phyloP scores from a whole-genome alignment of 2,329 filamentous ascomycete genomes.

The Sporothrix sp. region DNA sequence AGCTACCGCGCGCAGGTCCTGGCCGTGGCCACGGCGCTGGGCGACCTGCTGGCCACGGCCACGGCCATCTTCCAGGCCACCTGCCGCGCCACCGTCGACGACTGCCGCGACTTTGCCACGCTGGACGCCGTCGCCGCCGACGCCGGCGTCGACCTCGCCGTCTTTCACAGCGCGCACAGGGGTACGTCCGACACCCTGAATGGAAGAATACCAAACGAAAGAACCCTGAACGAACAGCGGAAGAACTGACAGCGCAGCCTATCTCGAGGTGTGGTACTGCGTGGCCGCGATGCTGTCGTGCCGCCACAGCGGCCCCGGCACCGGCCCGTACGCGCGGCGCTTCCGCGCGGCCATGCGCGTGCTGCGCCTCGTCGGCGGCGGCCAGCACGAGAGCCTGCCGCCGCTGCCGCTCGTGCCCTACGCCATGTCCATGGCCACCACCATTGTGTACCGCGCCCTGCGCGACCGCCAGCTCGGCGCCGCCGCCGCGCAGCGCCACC shows the following conservation, averaged over 20 bases:
- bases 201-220: neutral
- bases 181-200: neutral
- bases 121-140: neutral
- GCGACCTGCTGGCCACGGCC: neutral
- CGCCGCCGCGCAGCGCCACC: neutral
- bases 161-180: neutral
- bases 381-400: neutral
- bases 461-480: neutral
- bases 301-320: neutral
- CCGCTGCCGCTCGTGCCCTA: neutral
- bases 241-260: neutral
- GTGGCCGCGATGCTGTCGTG: constrained; percentile 1
- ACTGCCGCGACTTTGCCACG: neutral
- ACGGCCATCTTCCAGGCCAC: neutral
- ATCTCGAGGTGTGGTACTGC: constrained; percentile 7
- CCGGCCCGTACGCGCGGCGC: neutral
- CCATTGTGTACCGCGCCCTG: neutral
- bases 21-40: neutral
- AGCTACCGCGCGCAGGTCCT: neutral
- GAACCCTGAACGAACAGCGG: too few relatives aligned
- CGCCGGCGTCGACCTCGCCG: neutral
- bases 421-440: constrained; percentile 2
- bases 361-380: neutral
- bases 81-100: neutral
- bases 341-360: neutral